These are phyloP conservation scores for Fraxinus baroniana DNA, from an alignment of 305 asterid species.

Conservation along the genomic window DNA sequence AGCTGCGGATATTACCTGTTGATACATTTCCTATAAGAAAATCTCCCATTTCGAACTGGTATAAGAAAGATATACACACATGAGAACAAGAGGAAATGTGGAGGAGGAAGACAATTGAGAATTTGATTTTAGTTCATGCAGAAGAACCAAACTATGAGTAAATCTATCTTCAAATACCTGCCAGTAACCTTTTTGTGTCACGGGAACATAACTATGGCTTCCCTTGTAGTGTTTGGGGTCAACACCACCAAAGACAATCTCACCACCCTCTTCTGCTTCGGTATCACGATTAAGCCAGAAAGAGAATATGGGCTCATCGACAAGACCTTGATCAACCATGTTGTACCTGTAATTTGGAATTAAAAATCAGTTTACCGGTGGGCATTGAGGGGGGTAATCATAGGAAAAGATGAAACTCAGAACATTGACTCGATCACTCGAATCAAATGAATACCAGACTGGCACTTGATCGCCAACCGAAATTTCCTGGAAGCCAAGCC, in stretches of 20 bases:
- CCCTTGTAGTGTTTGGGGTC: slow-evolving; percentile 77
- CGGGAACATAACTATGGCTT: slow-evolving; percentile 65
- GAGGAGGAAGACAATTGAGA: slow-evolving; percentile 1
- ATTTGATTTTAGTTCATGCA: background rate
- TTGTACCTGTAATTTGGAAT: slow-evolving; percentile 60
- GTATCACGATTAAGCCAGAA: slow-evolving; percentile 86
- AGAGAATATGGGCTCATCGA: slow-evolving; percentile 72
- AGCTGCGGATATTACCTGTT: slow-evolving; percentile 58
- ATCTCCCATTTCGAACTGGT: slow-evolving; percentile 83
- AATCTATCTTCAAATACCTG: slow-evolving; percentile 49
- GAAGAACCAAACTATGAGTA: background rate
- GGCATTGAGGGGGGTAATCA: background rate
- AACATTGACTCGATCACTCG: background rate
- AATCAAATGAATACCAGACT: slow-evolving; percentile 54
- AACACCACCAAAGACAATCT: slow-evolving; percentile 84
- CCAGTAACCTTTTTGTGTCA: slow-evolving; percentile 85
- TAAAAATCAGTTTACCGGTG: slow-evolving; percentile 5
- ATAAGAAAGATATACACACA: slow-evolving; percentile 9
- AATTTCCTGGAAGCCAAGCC: slow-evolving; percentile 91
- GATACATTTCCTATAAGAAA: slow-evolving; percentile 73
- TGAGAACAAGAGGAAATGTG: background rate
- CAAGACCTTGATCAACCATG: slow-evolving; percentile 81
- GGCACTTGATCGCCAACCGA: slow-evolving; percentile 72
- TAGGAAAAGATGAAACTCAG: background rate
- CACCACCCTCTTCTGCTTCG: slow-evolving; percentile 76